These are phyloP conservation scores for Scolecobasidium constrictum DNA, from an alignment of 2,329 filamentous ascomycete genomes.

Conservation along the genomic window DNA sequence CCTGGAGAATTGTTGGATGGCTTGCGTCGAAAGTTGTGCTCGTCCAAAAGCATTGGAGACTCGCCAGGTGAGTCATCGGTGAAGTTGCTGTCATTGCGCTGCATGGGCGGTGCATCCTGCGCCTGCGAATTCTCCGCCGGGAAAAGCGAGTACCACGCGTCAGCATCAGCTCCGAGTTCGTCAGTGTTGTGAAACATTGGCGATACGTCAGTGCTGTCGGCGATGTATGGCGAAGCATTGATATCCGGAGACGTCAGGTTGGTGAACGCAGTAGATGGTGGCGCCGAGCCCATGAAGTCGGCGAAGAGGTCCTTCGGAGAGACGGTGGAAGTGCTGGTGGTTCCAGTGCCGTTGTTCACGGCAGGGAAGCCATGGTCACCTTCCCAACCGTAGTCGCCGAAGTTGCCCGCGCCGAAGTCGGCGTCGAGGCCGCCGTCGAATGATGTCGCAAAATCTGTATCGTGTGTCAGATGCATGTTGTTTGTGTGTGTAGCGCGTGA, in stretches of 20 bases:
- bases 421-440: conserved; percentile 37
- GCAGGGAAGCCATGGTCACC: conserved; percentile 26
- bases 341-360: conserved; percentile 32
- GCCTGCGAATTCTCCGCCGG: conserved; percentile 33
- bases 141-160: conserved; percentile 67
- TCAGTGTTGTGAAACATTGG: conserved; percentile 56
- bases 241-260: conserved; percentile 72
- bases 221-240: conserved; percentile 66
- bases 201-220: conserved; percentile 63
- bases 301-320: conserved; percentile 75
- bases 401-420: conserved; percentile 21
- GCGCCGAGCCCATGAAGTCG: conserved; percentile 55
- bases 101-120: conserved; percentile 20
- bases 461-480: conserved; percentile 15
- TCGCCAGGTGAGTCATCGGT: conserved; percentile 20
- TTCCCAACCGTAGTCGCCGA: conserved; percentile 29
- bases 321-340: conserved; percentile 46
- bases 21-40: conserved; percentile 26
- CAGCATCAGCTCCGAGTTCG: conserved; percentile 41
- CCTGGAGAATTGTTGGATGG: conserved; percentile 30
- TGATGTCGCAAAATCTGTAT: conserved; percentile 34
- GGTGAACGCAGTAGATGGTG: conserved; percentile 72
- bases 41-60: conserved; percentile 23
- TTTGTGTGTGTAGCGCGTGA: conserved; percentile 4
- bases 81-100: conserved; percentile 27